phyloP scores from a whole-genome alignment of 441 rosid species.

The Gossypium trilobum region DNA sequence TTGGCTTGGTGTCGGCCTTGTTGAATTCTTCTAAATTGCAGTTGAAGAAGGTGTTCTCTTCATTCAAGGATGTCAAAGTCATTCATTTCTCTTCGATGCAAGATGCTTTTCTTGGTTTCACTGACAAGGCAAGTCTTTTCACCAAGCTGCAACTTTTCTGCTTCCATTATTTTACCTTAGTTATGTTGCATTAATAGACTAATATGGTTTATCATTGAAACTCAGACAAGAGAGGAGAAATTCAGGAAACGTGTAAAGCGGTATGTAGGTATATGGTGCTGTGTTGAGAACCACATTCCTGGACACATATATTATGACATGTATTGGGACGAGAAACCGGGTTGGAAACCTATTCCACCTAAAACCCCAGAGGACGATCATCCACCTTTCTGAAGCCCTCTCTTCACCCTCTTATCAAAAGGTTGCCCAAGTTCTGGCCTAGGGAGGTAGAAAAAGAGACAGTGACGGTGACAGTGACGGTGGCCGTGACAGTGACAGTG shows the following conservation, averaged over 20 bases:
- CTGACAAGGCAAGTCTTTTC: conserved; percentile 54
- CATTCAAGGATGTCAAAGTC: conserved; percentile 69
- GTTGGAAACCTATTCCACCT: conserved; percentile 84
- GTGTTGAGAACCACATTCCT: conserved; percentile 59
- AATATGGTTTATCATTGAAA: neutral
- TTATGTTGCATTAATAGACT: conserved; percentile 7
- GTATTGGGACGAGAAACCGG: conserved; percentile 96
- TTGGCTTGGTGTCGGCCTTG: neutral
- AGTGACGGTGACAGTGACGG: no score
- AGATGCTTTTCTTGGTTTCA: conserved; percentile 69
- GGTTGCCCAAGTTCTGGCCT: neutral
- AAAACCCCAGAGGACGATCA: conserved; percentile 67
- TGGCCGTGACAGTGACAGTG: neutral
- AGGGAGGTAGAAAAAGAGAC: neutral
- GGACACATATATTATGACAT: conserved; percentile 91
- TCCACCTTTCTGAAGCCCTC: conserved; percentile 52
- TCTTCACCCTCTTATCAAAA: neutral
- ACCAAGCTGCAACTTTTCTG: neutral
- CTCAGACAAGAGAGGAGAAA: conserved; percentile 53
- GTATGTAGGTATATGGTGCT: conserved; percentile 96
- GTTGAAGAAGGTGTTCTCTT: conserved; percentile 63
- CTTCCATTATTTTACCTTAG: neutral
- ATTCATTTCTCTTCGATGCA: conserved; percentile 79
- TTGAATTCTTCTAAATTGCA: conserved; percentile 23
- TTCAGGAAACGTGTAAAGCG: conserved; percentile 68